A percentile compares a stretch with the other conserved stretches of the same genome.
Conservation (phyloP, 805 yeast genomes). For the Yamadazyma sp. region DNA sequence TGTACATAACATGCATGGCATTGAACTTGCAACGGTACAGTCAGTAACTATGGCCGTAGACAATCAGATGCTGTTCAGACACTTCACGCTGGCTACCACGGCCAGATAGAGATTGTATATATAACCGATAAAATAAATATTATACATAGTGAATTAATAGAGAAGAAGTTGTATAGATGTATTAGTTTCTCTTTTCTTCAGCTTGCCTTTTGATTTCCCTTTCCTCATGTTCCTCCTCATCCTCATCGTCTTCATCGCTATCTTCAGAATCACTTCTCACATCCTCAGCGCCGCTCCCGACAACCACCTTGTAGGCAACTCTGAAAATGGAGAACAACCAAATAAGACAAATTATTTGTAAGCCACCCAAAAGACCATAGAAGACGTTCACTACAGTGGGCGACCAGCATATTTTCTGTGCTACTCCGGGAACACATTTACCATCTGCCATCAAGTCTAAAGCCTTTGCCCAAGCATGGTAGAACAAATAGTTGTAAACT, state of each 20-base stretch:
- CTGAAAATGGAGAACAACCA: constrained; percentile 77
- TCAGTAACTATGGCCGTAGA: too few relatives aligned
- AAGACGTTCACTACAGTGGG: constrained; percentile 47
- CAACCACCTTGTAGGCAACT: constrained; percentile 67
- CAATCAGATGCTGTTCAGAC: too few relatives aligned
- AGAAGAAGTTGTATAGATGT: not conserved
- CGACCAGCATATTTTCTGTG: constrained; percentile 51
- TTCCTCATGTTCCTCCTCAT: constrained; percentile 16
- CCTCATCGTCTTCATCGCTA: constrained; percentile 32
- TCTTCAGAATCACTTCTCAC: constrained; percentile 82
- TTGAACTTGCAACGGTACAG: too few relatives aligned
- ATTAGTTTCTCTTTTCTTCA: constrained; percentile 5
- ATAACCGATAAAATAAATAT: constrained; percentile 6
- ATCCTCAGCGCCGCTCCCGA: constrained; percentile 81
- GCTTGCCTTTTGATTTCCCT: constrained; percentile 13
- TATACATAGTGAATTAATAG: constrained; percentile 8
- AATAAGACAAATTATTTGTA: constrained; percentile 62
- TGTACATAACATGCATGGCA: too few relatives aligned
- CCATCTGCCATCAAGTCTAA: constrained; percentile 39
- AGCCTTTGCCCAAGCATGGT: constrained; percentile 52
- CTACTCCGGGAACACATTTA: constrained; percentile 37
- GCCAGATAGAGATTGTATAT: too few relatives aligned
- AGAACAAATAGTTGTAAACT: constrained; percentile 63
- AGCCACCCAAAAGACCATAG: constrained; percentile 54
- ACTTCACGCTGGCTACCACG: too few relatives aligned